These are phyloP conservation scores for Globisporangium heterothallicum DNA, from an alignment of 352 stramenopile genomes.

Conservation along the genomic window DNA sequence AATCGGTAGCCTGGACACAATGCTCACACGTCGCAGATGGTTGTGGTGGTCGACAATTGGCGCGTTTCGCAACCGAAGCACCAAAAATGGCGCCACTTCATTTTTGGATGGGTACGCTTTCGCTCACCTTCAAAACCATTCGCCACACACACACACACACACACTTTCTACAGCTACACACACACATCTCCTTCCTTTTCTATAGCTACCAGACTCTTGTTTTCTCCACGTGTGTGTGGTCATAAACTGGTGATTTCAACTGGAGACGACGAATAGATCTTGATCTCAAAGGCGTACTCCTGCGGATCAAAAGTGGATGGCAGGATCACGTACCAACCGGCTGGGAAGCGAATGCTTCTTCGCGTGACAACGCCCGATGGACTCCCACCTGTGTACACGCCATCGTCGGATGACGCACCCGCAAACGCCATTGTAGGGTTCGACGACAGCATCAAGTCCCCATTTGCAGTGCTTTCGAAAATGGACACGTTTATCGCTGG, in stretches of 20 bases:
- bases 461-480: constrained; percentile 54
- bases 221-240: no score
- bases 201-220: neutral
- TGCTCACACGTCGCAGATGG: neutral
- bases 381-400: constrained; percentile 50
- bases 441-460: constrained; percentile 53
- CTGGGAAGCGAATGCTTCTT: constrained; percentile 21
- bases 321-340: constrained; percentile 69
- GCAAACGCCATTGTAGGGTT: constrained; percentile 50
- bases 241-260: constrained; percentile 35
- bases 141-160: neutral
- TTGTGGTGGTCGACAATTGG: no score
- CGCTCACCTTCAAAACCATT: no score
- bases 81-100: neutral
- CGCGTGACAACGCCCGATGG: constrained; percentile 50
- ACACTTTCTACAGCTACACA: neutral
- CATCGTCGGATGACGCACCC: constrained; percentile 43
- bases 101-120: no score
- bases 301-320: constrained; percentile 72
- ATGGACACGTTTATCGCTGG: constrained; percentile 73
- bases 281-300: constrained; percentile 50
- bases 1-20: neutral
- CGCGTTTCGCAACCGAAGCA: neutral
- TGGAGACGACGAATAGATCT: constrained; percentile 39
- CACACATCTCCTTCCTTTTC: neutral